A percentile compares a stretch with the other conserved stretches of the same genome.
phyloP scores from a whole-genome alignment of 192 early-diverging fungal species.

The Coemansia sp. region DNA sequence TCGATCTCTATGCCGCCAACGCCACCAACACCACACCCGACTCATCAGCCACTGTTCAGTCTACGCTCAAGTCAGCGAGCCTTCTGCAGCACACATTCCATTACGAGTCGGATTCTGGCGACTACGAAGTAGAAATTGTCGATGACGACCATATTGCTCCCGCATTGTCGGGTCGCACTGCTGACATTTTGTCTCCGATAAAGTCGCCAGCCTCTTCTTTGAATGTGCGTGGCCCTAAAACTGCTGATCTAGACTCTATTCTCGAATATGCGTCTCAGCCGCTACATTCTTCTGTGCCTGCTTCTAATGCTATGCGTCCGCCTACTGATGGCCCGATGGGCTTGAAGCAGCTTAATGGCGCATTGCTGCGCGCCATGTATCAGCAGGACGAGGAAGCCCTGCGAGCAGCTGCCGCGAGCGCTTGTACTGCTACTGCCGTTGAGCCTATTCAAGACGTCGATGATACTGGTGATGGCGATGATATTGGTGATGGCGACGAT shows the following conservation, averaged over 20 bases:
- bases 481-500: background rate
- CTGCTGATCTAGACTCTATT: slow-evolving; percentile 26
- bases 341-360: slow-evolving; percentile 31
- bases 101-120: slow-evolving; percentile 29
- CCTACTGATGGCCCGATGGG: slow-evolving; percentile 30
- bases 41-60: background rate
- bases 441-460: background rate
- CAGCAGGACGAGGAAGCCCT: slow-evolving; percentile 15
- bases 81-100: slow-evolving; percentile 6
- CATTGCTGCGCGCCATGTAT: slow-evolving; percentile 39
- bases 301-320: slow-evolving; percentile 6
- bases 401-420: background rate
- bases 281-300: slow-evolving; percentile 13
- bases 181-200: background rate
- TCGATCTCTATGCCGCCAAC: slow-evolving; percentile 16
- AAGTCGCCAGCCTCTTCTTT: background rate
- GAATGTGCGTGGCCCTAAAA: background rate
- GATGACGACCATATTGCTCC: slow-evolving; percentile 11
- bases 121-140: slow-evolving; percentile 36
- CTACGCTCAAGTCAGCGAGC: background rate
- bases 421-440: background rate
- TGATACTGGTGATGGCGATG: background rate
- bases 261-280: slow-evolving; percentile 42
- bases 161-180: background rate
- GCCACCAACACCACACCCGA: background rate